Evolutionary conservation across 1,139 yeast genomes (phyloP).

Genomic region (Saccharomyces hybrid): DNA sequence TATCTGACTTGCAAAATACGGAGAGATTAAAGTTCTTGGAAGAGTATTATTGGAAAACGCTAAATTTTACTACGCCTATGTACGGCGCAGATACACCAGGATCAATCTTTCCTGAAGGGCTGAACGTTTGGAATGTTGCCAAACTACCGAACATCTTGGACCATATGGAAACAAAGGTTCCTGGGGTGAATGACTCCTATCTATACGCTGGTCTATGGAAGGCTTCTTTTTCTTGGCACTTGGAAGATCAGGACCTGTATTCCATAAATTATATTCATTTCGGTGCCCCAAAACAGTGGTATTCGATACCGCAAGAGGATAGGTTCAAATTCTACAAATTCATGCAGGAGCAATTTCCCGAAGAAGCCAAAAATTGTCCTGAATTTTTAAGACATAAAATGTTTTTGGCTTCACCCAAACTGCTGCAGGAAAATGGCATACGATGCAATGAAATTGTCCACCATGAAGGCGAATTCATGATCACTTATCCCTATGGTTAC

Average conservation of each 20-base stretch:
- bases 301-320: slow-evolving; percentile 68
- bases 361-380: slow-evolving; percentile 54
- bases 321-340: slow-evolving; percentile 49
- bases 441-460: slow-evolving; percentile 62
- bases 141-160: slow-evolving; percentile 65
- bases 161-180: slow-evolving; percentile 55
- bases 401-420: slow-evolving; percentile 63
- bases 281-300: slow-evolving; percentile 93
- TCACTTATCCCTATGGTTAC: slow-evolving; percentile 81
- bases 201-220: slow-evolving; percentile 87
- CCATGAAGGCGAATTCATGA: slow-evolving; percentile 63
- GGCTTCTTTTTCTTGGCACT: slow-evolving; percentile 84
- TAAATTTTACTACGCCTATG: slow-evolving; percentile 71
- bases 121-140: slow-evolving; percentile 67
- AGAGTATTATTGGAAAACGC: slow-evolving; percentile 64
- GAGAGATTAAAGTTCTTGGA: slow-evolving; percentile 63
- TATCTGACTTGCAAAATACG: slow-evolving; percentile 20
- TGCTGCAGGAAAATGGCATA: slow-evolving; percentile 50
- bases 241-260: slow-evolving; percentile 81
- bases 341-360: slow-evolving; percentile 64
- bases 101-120: slow-evolving; percentile 48
- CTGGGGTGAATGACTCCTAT: slow-evolving; percentile 83
- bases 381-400: slow-evolving; percentile 81
- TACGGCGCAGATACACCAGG: slow-evolving; percentile 89
- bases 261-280: slow-evolving; percentile 80